Evolutionary conservation across 2,329 filamentous ascomycete genomes (phyloP).

Genomic region (Alternaria infectoria): DNA sequence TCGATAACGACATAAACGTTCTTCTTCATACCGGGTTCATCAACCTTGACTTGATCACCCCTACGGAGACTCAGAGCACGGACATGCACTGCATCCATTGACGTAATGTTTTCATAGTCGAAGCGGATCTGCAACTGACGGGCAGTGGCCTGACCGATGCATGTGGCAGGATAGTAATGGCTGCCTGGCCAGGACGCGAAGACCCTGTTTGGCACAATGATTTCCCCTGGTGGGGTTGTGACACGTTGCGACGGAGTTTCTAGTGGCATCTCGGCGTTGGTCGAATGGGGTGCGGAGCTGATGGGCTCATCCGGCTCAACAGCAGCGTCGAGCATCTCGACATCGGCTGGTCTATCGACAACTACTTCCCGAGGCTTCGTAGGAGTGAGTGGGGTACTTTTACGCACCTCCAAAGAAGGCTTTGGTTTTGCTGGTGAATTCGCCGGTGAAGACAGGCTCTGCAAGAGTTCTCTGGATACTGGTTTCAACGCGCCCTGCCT

Average conservation of each 20-base stretch:
- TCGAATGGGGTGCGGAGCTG: constrained; percentile 18
- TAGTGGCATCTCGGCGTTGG: constrained; percentile 6
- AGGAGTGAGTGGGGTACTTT: constrained; percentile 21
- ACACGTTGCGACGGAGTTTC: constrained; percentile 10
- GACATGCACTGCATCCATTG: constrained; percentile 50
- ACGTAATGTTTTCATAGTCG: constrained; percentile 54
- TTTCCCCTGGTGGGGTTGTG: constrained; percentile 24
- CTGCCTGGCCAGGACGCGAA: constrained; percentile 65
- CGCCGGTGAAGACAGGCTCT: constrained; percentile 27
- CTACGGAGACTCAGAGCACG: constrained; percentile 51
- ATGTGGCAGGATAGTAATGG: constrained; percentile 67
- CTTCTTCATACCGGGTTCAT: constrained; percentile 53
- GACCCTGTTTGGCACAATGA: constrained; percentile 59
- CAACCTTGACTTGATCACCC: constrained; percentile 57
- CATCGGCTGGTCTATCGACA: constrained; percentile 11
- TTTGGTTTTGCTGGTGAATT: constrained; percentile 10
- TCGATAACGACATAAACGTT: constrained; percentile 53
- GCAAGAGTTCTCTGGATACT: constrained; percentile 31
- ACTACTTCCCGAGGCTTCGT: background rate
- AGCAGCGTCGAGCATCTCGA: constrained; percentile 28
- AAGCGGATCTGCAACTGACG: constrained; percentile 56
- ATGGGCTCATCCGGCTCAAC: constrained; percentile 28
- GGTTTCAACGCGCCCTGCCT: constrained; percentile 38
- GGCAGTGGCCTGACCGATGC: constrained; percentile 54
- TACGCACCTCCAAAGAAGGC: background rate